Base-by-base conservation (phyloP, 345 rosid genomes). In the Eutrema heterophyllum region DNA sequence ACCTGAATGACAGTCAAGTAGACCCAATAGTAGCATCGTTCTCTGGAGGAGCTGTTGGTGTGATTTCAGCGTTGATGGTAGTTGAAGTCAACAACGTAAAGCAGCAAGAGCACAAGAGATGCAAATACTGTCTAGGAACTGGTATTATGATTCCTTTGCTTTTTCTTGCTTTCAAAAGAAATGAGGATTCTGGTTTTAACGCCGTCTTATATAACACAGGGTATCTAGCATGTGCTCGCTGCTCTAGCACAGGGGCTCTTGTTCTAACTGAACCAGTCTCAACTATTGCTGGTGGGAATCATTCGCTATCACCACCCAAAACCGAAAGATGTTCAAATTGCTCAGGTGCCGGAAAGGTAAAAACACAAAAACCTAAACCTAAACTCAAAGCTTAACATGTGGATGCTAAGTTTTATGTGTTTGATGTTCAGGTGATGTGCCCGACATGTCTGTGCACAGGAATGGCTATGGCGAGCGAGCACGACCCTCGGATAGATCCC, bases 381-480 rank as follows among this genome's bases (percentile, higher is more conserved):
- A 30, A 54, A 12, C 46, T 58, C 3, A 32, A 41, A 64, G 68
- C 7, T 1, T 35, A 46, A 69, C 15, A 54, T 53, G 14, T 69
- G 36, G 64, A 53, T 68, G 29, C 43, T 76, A 43, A 63, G 2
- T 39, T 68, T 48, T 46, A 8, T 55, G 43, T 64, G 72, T 70
- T 67, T 43, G 54, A 29, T 73, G 55, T 16, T 73, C 82, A 93
- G 98, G 98, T 94, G 35, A 94, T 94, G 98, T 94, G 97, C 41
- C 98, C 98, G 8, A 91, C 97, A 46, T 94, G 98, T 81, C 95
- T 94, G 26, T 94, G 98, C 82, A 94, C 98, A 48, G 98, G 98
- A 64, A 91, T 91, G 98, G 97, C 97, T 45, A 94, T 94, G 98
- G 98, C 97, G 9, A 94, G 98, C 36, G 97, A 94, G 69, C 98